phyloP scores from a whole-genome alignment of 2,329 filamentous ascomycete genomes.

The Fusarium heterosporum region DNA sequence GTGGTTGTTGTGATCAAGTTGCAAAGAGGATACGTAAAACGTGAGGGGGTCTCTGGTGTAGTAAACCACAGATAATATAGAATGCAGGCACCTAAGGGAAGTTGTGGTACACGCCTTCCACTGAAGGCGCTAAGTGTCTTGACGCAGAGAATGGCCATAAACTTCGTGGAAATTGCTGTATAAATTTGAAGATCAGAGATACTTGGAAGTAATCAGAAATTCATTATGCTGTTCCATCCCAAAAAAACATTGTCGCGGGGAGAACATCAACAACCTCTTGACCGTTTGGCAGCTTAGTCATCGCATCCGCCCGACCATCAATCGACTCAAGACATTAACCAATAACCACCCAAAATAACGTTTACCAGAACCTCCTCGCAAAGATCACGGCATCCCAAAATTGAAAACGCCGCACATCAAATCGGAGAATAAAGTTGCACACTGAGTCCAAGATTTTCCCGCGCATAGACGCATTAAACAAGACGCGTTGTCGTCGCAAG shows the following conservation, averaged over 20 bases:
- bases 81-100: no score
- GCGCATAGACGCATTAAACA: background rate
- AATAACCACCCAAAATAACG: background rate
- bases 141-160: no score
- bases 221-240: no score
- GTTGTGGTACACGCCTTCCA: no score
- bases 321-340: background rate
- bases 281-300: background rate
- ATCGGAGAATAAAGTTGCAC: background rate
- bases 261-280: background rate
- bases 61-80: no score
- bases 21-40: no score
- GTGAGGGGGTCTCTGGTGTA: no score
- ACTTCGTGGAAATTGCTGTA: no score
- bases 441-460: background rate
- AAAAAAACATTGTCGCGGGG: no score
- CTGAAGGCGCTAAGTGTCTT: no score
- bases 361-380: background rate
- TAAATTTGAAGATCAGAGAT: no score
- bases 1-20: background rate
- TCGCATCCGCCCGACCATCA: background rate
- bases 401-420: background rate
- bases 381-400: background rate
- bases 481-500: slow-evolving; percentile 6
- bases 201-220: no score